Evolutionary conservation across 441 rosid genomes (phyloP).

Genomic region (Metrosideros polymorpha): DNA sequence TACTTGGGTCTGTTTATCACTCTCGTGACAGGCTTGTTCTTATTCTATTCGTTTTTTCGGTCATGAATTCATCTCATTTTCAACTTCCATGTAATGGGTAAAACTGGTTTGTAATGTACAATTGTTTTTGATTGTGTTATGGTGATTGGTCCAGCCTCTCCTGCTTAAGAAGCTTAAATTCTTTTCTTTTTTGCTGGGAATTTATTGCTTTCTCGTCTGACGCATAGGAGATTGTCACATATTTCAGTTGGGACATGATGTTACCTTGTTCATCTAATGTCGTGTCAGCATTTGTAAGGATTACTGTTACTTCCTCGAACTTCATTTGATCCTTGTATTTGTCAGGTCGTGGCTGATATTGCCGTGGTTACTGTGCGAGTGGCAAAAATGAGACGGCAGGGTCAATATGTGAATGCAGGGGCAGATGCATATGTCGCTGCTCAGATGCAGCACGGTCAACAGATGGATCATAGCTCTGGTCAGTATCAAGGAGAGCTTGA

Average conservation of each 20-base stretch:
- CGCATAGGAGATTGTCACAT: not conserved
- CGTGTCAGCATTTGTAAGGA: not conserved
- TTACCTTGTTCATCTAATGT: not conserved
- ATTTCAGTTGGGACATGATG: not conserved
- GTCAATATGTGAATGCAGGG: slow-evolving; percentile 49
- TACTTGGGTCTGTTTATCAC: not conserved
- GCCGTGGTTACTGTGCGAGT: not conserved
- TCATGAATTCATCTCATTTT: not conserved
- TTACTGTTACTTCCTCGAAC: not conserved
- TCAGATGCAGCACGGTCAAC: slow-evolving; percentile 54
- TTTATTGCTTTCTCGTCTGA: not conserved
- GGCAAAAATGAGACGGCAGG: slow-evolving; percentile 55
- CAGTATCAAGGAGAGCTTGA: slow-evolving; percentile 74
- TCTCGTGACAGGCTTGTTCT: not conserved
- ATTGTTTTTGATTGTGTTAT: not conserved
- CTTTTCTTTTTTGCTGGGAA: not conserved
- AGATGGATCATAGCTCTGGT: slow-evolving; percentile 36
- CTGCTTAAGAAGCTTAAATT: not conserved
- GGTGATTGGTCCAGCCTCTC: not conserved
- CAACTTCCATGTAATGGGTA: not conserved
- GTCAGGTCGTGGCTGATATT: slow-evolving; percentile 1
- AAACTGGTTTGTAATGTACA: not conserved
- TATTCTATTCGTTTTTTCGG: not conserved
- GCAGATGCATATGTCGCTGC: slow-evolving; percentile 41
- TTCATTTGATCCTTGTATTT: not conserved